A percentile compares a stretch with the other conserved stretches of the same genome.
Conservation (phyloP, 2,329 filamentous ascomycete genomes). For the Dendryphion nanum region DNA sequence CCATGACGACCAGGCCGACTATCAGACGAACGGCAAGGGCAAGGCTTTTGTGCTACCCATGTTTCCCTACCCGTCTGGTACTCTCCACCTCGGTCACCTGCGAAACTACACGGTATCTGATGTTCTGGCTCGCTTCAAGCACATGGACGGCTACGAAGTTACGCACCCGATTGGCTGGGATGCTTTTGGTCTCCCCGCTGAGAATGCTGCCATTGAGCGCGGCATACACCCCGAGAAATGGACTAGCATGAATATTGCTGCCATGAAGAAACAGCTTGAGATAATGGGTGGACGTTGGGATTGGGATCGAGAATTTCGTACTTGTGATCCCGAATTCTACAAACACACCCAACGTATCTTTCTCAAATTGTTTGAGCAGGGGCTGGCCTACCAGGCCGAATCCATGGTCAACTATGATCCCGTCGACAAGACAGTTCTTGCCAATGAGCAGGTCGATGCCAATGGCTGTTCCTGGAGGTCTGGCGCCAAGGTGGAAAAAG, state of each 20-base stretch:
- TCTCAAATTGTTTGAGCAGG: slow-evolving; percentile 69
- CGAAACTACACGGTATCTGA: slow-evolving; percentile 91
- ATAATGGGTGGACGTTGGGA: slow-evolving; percentile 80
- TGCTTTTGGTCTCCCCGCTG: slow-evolving; percentile 84
- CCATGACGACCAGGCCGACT: no score
- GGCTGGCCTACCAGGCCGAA: slow-evolving; percentile 78
- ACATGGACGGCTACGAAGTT: slow-evolving; percentile 71
- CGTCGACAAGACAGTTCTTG: slow-evolving; percentile 82
- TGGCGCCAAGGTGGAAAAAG: slow-evolving; percentile 78
- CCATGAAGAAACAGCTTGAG: slow-evolving; percentile 80
- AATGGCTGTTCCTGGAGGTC: slow-evolving; percentile 85
- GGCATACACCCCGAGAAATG: slow-evolving; percentile 74
- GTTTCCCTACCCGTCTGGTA: slow-evolving; percentile 91
- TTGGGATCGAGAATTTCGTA: slow-evolving; percentile 79
- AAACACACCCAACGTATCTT: slow-evolving; percentile 88
- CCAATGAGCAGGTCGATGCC: slow-evolving; percentile 90
- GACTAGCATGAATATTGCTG: slow-evolving; percentile 76
- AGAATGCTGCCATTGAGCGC: slow-evolving; percentile 85
- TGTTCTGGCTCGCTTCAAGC: slow-evolving; percentile 73
- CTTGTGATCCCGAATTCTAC: slow-evolving; percentile 82
- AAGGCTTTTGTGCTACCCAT: slow-evolving; percentile 76
- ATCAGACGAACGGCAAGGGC: no score
- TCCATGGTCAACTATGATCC: slow-evolving; percentile 89
- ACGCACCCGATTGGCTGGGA: slow-evolving; percentile 94
- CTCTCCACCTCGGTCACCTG: slow-evolving; percentile 81